A percentile compares a stretch with the other conserved stretches of the same genome.
These are phyloP conservation scores for Eucalyptus leucophloia DNA, from an alignment of 345 rosid species.

Conservation along the genomic window DNA sequence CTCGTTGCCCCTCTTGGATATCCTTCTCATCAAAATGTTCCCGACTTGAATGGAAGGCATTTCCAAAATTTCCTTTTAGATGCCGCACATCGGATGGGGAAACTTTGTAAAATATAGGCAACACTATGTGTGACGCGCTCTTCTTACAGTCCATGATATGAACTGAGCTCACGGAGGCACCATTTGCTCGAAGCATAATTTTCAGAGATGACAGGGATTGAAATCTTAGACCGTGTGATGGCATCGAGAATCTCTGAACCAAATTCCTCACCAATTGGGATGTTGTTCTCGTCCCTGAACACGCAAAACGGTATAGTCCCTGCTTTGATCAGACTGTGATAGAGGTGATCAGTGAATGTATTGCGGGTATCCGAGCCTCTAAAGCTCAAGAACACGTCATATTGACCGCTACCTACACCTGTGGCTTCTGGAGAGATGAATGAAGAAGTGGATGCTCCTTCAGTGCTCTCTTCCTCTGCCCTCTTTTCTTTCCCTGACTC, in stretches of 20 bases:
- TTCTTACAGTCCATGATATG: too few species aligned
- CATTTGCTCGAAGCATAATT: background rate
- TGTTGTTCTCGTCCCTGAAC: background rate
- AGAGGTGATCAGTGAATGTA: fast-evolving
- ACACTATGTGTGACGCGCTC: too few species aligned
- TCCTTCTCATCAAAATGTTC: too few species aligned
- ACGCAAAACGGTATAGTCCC: fast-evolving
- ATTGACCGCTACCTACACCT: background rate
- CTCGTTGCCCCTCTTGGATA: too few species aligned
- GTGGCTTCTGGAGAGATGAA: background rate
- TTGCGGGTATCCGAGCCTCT: background rate
- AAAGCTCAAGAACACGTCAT: background rate
- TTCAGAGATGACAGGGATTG: fast-evolving
- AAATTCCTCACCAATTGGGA: background rate
- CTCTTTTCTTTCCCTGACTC: background rate
- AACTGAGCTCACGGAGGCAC: background rate
- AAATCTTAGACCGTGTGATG: background rate
- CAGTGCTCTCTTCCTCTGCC: background rate
- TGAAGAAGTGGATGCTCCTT: background rate
- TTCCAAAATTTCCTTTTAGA: too few species aligned
- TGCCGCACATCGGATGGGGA: too few species aligned
- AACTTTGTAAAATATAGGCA: too few species aligned
- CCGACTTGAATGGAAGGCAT: too few species aligned
- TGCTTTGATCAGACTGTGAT: background rate
- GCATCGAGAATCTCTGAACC: fast-evolving